Base-by-base conservation (phyloP, 202 grass and related monocot species). In the Cymbopogon flexuosus region DNA sequence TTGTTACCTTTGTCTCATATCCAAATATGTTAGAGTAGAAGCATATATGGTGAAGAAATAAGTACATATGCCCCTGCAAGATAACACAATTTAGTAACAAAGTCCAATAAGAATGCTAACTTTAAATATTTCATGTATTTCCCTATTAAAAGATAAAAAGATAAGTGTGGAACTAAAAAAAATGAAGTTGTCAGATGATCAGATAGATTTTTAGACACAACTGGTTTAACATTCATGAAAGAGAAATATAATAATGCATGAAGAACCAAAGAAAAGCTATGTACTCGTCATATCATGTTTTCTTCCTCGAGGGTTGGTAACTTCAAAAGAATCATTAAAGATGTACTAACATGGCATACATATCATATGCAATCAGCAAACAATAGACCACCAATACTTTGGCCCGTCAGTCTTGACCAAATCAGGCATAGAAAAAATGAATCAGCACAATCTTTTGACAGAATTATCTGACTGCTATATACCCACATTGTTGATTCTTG, bases 11-110 rank as follows among this genome's bases (percentile, higher is more conserved):
- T 2, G 90, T 99, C 87, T 99, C 96, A 63, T 88, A 99, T 80
- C 96, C 96, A 62, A 99, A 96, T 88, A 99, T 93, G 83, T 99
- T 99, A n/a, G 96, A 96, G 67, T 99, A 99, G 71, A 99, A 99
- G 74, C 96, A 96, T 71, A 96, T 86, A 81, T 99, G 92, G 76
- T 84, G 92, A 74, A 91, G 83, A 87, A 99, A 99, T 77, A 99
- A 88, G 91, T 99, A 99, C 96, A 99, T 93, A 69, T 99, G 89
- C 13, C 96, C 96, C 96, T 99, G 90, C 66, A 71, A 73, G 57
- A 85, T 63, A 81, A 79, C 73, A 22, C 15, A 62, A 63, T 60
- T 71, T 73, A 85, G 78, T 73, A 81, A 14, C 37, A 74, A 72
- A 41, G 82, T 74, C 7, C 35, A 21, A 41, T 30, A 69, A 70